Evolutionary conservation across 2,329 filamentous ascomycete genomes (phyloP).

Genomic region (Colletotrichum brevisporum): DNA sequence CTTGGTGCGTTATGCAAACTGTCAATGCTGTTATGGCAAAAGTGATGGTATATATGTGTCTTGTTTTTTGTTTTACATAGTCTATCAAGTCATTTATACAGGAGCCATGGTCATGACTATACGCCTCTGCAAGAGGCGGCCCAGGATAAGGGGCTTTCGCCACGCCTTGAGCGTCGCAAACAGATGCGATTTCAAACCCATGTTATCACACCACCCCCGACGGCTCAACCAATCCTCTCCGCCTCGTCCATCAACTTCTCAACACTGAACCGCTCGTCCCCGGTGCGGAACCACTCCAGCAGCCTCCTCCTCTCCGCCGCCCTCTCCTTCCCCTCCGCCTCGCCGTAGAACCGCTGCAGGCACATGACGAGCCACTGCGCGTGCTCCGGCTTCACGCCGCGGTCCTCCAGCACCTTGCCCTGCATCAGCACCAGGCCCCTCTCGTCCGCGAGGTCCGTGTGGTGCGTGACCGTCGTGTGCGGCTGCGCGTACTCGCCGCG

Average conservation of each 20-base stretch:
- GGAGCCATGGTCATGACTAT: neutral
- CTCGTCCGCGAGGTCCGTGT: slow-evolving; percentile 81
- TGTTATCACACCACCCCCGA: neutral
- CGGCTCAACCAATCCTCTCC: slow-evolving; percentile 76
- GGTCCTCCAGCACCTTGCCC: slow-evolving; percentile 83
- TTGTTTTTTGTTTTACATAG: slow-evolving; percentile 32
- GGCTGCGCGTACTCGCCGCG: slow-evolving; percentile 91
- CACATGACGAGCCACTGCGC: slow-evolving; percentile 94
- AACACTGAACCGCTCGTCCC: slow-evolving; percentile 84
- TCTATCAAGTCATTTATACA: slow-evolving; percentile 24
- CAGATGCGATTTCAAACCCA: neutral
- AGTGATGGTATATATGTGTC: slow-evolving; percentile 30
- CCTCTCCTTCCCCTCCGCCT: slow-evolving; percentile 70
- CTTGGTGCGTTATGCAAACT: too few relatives aligned
- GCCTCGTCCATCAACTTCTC: slow-evolving; percentile 90
- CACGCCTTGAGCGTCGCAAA: neutral
- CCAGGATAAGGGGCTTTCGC: neutral
- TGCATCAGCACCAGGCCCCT: slow-evolving; percentile 90
- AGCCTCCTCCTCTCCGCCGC: slow-evolving; percentile 76
- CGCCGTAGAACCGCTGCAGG: slow-evolving; percentile 92
- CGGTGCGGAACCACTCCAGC: slow-evolving; percentile 84
- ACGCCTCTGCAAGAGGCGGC: neutral
- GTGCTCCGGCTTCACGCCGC: slow-evolving; percentile 83
- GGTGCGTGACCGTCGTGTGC: slow-evolving; percentile 94
- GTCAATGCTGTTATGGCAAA: neutral